Evolutionary conservation across 2,329 filamentous ascomycete species (phyloP).

Genomic region (Xylaria sp.): DNA sequence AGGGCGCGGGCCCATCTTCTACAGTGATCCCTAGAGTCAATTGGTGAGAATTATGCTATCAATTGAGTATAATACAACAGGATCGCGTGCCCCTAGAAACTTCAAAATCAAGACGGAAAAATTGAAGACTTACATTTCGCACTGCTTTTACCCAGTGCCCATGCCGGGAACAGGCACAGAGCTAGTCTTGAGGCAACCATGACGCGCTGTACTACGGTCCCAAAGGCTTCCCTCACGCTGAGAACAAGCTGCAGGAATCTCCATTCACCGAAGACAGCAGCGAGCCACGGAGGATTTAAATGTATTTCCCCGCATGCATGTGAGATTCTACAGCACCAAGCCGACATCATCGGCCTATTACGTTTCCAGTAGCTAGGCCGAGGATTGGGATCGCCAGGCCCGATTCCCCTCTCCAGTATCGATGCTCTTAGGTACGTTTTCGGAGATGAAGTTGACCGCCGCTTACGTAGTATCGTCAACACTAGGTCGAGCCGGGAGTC

Average conservation of each 20-base stretch:
- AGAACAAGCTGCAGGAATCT: background rate
- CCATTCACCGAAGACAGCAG: slow-evolving; percentile 9
- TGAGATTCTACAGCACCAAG: slow-evolving; percentile 20
- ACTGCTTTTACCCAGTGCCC: slow-evolving; percentile 31
- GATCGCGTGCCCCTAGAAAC: background rate
- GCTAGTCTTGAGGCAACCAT: slow-evolving; percentile 34
- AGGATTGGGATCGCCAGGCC: slow-evolving; percentile 23
- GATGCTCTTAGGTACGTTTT: slow-evolving; percentile 12
- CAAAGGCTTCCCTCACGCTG: slow-evolving; percentile 11
- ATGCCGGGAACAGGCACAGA: slow-evolving; percentile 32
- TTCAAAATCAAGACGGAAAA: background rate
- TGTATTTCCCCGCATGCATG: slow-evolving; percentile 17
- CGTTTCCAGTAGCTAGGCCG: slow-evolving; percentile 24
- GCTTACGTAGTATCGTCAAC: slow-evolving; percentile 15
- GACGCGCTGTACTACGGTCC: slow-evolving; percentile 20
- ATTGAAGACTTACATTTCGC: slow-evolving; percentile 34
- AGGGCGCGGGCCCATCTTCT: slow-evolving; percentile 41
- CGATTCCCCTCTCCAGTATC: slow-evolving; percentile 22
- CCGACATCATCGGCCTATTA: slow-evolving; percentile 33
- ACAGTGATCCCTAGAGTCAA: slow-evolving; percentile 45
- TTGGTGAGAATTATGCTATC: slow-evolving; percentile 28
- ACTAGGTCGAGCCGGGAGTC: background rate
- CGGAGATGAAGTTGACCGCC: slow-evolving; percentile 19
- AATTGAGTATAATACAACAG: slow-evolving; percentile 14
- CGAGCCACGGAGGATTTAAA: slow-evolving; percentile 21